Conservation (phyloP, 371 early-diverging fungal genomes). For the Mucor plumbeus region DNA sequence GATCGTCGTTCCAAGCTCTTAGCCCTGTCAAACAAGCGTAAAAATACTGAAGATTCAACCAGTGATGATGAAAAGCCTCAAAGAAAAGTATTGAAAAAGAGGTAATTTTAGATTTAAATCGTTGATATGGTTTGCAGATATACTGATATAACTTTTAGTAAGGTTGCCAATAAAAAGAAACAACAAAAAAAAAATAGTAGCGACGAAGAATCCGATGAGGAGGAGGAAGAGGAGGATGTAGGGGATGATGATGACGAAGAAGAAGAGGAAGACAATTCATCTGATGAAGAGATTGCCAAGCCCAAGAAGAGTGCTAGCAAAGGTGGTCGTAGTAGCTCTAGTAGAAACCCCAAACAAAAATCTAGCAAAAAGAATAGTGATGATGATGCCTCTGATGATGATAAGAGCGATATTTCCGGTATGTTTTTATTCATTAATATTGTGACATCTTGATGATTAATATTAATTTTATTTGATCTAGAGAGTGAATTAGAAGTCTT, state of each 20-base stretch:
- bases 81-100: conserved; percentile 8
- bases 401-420: conserved; percentile 19
- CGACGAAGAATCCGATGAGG: conserved; percentile 6
- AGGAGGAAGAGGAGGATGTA: conserved; percentile 23
- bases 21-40: conserved; percentile 26
- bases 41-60: conserved; percentile 4
- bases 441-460: neutral
- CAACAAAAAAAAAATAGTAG: neutral
- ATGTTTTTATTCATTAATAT: neutral
- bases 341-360: neutral
- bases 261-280: conserved; percentile 16
- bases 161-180: neutral
- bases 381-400: conserved; percentile 23
- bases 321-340: conserved; percentile 2
- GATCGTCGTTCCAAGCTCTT: conserved; percentile 26
- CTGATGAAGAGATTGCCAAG: conserved; percentile 22
- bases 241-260: conserved; percentile 22
- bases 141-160: neutral
- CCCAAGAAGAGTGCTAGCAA: conserved; percentile 5
- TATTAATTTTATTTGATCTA: conserved; percentile 17
- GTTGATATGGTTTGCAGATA: neutral
- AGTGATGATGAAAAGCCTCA: conserved; percentile 8
- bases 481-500: conserved; percentile 66
- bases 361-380: conserved; percentile 14
- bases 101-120: neutral